These are phyloP conservation scores for Pleomassaria siparia DNA, from an alignment of 2,329 filamentous ascomycete species.

Conservation along the genomic window DNA sequence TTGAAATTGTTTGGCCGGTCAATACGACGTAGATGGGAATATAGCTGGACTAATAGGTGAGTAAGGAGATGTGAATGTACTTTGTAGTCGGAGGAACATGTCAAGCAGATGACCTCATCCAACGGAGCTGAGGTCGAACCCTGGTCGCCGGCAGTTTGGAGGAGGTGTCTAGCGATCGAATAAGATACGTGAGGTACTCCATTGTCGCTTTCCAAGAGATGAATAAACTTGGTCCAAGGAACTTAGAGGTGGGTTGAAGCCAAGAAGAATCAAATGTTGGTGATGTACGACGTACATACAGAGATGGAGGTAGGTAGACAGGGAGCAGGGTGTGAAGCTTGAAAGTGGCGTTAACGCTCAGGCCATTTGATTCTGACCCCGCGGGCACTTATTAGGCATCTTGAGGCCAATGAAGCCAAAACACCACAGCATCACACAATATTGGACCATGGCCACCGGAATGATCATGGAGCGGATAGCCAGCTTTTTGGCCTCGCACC, in stretches of 20 bases:
- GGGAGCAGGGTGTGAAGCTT: background rate
- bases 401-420: background rate
- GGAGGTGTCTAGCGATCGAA: background rate
- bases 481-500: constrained; percentile 9
- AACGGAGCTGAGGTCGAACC: background rate
- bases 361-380: background rate
- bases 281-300: too few relatives aligned
- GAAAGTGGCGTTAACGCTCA: background rate
- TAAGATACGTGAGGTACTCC: background rate
- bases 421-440: too few relatives aligned
- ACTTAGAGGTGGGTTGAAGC: too few relatives aligned
- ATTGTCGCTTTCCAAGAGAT: too few relatives aligned
- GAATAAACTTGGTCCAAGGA: too few relatives aligned
- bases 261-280: too few relatives aligned
- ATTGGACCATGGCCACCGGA: constrained; percentile 6
- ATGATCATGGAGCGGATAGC: background rate
- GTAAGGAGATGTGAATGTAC: background rate
- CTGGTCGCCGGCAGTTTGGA: background rate
- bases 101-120: constrained; percentile 4
- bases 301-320: too few relatives aligned
- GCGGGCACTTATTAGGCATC: too few relatives aligned
- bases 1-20: background rate
- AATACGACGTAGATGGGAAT: background rate
- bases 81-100: background rate
- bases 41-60: background rate